Evolutionary conservation across 2,329 filamentous ascomycete genomes (phyloP).

Genomic region (Cadophora gregata): DNA sequence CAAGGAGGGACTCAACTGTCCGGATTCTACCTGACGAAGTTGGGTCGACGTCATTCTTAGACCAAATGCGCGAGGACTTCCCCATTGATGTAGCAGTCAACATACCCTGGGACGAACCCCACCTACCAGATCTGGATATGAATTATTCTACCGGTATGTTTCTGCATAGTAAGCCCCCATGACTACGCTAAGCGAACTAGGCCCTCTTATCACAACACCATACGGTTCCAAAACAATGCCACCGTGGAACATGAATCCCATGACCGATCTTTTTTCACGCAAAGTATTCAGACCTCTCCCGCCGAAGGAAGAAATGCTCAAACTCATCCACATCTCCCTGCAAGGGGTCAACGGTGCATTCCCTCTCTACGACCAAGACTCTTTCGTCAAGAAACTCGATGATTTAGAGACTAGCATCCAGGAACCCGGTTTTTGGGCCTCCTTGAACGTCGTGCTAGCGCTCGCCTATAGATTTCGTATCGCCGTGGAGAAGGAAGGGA

Average conservation of each 20-base stretch:
- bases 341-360: conserved; percentile 28
- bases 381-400: conserved; percentile 27
- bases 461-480: conserved; percentile 32
- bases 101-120: neutral
- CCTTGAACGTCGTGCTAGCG: conserved; percentile 39
- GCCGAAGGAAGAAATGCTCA: conserved; percentile 23
- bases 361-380: conserved; percentile 35
- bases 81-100: neutral
- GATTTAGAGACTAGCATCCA: conserved; percentile 21
- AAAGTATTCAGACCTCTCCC: conserved; percentile 28
- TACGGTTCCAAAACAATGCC: neutral
- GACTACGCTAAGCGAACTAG: neutral
- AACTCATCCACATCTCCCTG: conserved; percentile 30
- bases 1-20: neutral
- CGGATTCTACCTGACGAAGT: neutral
- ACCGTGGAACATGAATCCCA: conserved; percentile 18
- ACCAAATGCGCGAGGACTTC: neutral
- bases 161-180: neutral
- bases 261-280: conserved; percentile 18
- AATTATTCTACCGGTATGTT: neutral
- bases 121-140: neutral
- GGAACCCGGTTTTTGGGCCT: conserved; percentile 39
- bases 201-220: neutral
- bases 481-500: conserved; percentile 4
- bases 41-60: neutral